Base-by-base conservation (phyloP, 805 yeast genomes). In the Kuraishia floccosa region DNA sequence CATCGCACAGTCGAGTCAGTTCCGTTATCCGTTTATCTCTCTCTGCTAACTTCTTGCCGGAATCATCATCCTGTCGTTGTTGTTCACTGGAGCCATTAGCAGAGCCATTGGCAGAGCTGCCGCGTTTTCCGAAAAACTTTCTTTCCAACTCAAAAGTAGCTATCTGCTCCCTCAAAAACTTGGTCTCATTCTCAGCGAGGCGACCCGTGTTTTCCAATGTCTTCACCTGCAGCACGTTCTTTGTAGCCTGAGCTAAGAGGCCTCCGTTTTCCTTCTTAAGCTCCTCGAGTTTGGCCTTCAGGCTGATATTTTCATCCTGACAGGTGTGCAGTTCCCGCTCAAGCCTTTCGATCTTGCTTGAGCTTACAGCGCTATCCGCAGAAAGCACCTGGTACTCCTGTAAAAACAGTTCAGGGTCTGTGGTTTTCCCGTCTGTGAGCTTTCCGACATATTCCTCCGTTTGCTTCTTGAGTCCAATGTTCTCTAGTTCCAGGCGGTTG, bases 401-500 rank as follows among this genome's bases (percentile, higher is more conserved):
- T 16, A 31, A 10, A 19, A 37, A 11, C n/a, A n/a, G n/a, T n/a
- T n/a, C n/a, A n/a, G n/a, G n/a, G n/a, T n/a, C n/a, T n/a, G n/a
- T n/a, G n/a, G n/a, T n/a, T n/a, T n/a, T n/a, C n/a, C n/a, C n/a
- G n/a, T n/a, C n/a, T n/a, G n/a, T n/a, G n/a, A n/a, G n/a, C n/a
- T n/a, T n/a, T n/a, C n/a, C n/a, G n/a, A n/a, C n/a, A n/a, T n/a
- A 68, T 28, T 62, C 58, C n/a, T 66, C 55, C 20, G 62, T 49
- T 35, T 66, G 68, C 5, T 65, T 56, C 33, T 66, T 60, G 30
- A 75, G 47, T 17, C 60, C 57, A 5, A 69, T 47, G 30, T 69
- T 57, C 42, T 72, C 70, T 18, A 73, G 44, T 39, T 72, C 72
- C 17, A 72, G 43, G 4, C 64, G 63, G 23, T 68, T 63, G 12